Conservation (phyloP, 2,329 filamentous ascomycete species). For the Chalaropsis ovoidea region DNA sequence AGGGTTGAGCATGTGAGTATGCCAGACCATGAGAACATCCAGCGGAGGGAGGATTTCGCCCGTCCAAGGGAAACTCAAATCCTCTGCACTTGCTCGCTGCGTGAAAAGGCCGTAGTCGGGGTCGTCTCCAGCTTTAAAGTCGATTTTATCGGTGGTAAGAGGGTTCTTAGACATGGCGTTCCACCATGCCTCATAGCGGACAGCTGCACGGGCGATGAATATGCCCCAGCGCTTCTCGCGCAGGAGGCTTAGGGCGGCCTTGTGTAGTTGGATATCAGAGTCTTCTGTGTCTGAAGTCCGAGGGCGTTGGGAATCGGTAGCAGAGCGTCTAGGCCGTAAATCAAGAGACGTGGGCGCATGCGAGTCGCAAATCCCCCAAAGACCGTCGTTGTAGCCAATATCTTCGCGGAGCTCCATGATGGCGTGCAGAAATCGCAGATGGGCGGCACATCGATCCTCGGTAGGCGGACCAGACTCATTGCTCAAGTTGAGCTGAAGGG, state of each 20-base stretch:
- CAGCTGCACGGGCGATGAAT: constrained; percentile 57
- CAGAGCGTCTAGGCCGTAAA: not conserved
- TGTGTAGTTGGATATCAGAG: constrained; percentile 31
- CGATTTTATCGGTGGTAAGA: constrained; percentile 35
- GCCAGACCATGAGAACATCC: constrained; percentile 73
- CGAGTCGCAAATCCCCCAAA: constrained; percentile 53
- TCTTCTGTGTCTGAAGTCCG: not conserved
- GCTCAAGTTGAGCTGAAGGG: constrained; percentile 6
- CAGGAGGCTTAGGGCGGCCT: constrained; percentile 40
- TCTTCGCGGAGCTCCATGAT: constrained; percentile 58
- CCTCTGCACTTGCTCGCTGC: not conserved
- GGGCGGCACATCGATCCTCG: constrained; percentile 53
- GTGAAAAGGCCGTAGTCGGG: constrained; percentile 18
- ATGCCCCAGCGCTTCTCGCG: constrained; percentile 66
- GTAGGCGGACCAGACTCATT: constrained; percentile 20
- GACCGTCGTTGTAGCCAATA: constrained; percentile 53
- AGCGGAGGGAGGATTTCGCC: constrained; percentile 24
- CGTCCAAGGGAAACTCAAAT: constrained; percentile 25
- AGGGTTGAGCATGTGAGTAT: constrained; percentile 69
- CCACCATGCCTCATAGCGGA: constrained; percentile 61
- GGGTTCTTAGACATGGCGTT: constrained; percentile 31
- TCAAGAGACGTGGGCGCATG: constrained; percentile 30
- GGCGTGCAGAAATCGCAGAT: constrained; percentile 61
- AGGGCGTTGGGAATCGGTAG: constrained; percentile 12
- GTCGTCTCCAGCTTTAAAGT: not conserved